A percentile compares a stretch with the other conserved stretches of the same genome.
Evolutionary conservation across 768 basidiomycete genomes (phyloP).

Genomic region (Pleurotus giganteus): DNA sequence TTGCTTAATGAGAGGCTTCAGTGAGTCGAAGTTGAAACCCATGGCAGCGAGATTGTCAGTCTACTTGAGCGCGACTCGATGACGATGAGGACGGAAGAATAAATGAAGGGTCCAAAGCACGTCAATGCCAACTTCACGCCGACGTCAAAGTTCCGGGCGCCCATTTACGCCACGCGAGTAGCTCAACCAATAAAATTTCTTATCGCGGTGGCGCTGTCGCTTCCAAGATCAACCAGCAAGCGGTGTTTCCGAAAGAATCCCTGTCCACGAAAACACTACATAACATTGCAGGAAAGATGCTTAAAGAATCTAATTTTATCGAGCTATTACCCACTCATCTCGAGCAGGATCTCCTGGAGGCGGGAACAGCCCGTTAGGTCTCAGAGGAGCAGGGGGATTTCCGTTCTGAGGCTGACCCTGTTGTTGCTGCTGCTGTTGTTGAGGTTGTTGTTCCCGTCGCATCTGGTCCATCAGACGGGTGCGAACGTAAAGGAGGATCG

Average conservation of each 20-base stretch:
- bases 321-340: conserved; percentile 64
- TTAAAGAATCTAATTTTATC: conserved; percentile 1
- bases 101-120: conserved; percentile 9
- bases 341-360: conserved; percentile 62
- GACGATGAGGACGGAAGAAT: conserved; percentile 8
- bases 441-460: conserved; percentile 57
- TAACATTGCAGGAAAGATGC: neutral
- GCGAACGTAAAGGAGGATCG: conserved; percentile 74
- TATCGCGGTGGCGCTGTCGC: neutral
- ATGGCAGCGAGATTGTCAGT: conserved; percentile 27
- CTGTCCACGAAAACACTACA: neutral
- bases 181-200: neutral
- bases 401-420: conserved; percentile 29
- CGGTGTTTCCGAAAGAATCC: neutral
- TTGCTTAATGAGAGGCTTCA: conserved; percentile 60
- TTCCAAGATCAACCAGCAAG: neutral
- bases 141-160: conserved; percentile 6
- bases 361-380: conserved; percentile 55
- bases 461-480: conserved; percentile 75
- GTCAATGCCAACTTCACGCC: neutral
- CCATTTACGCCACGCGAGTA: conserved; percentile 7
- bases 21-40: conserved; percentile 49
- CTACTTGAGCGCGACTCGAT: conserved; percentile 17
- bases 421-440: conserved; percentile 39
- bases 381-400: conserved; percentile 15